Evolutionary conservation across 768 basidiomycete species (phyloP).

Genomic region (Sistotremastrum suecicum): DNA sequence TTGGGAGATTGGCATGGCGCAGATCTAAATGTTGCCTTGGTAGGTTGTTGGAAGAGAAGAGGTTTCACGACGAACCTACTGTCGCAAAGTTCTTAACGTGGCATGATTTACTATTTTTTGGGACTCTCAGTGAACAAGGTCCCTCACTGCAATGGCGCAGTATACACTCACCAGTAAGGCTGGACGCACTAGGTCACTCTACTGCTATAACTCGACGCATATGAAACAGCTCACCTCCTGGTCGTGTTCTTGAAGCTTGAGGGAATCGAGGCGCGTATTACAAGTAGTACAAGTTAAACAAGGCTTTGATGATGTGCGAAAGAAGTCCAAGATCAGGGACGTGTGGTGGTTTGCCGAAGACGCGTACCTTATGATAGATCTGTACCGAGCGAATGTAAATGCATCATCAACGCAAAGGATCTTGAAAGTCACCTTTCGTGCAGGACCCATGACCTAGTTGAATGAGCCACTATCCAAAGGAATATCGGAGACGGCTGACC

Average conservation of each 20-base stretch:
- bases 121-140: background rate
- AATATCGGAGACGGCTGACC: slow-evolving; percentile 24
- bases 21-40: slow-evolving; percentile 28
- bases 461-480: slow-evolving; percentile 4
- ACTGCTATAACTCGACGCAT: background rate
- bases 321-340: slow-evolving; percentile 3
- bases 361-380: slow-evolving; percentile 65
- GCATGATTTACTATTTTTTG: slow-evolving; percentile 55
- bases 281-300: slow-evolving; percentile 71
- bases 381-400: slow-evolving; percentile 14
- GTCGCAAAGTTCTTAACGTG: slow-evolving; percentile 73
- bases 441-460: slow-evolving; percentile 67
- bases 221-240: slow-evolving; percentile 43
- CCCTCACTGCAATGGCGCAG: background rate
- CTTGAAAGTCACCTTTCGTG: slow-evolving; percentile 52
- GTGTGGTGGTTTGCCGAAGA: slow-evolving; percentile 1
- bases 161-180: slow-evolving; percentile 29
- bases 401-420: slow-evolving; percentile 1
- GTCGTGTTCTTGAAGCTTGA: slow-evolving; percentile 69
- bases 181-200: slow-evolving; percentile 6
- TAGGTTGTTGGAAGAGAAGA: too few species aligned
- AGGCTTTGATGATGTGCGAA: slow-evolving; percentile 30
- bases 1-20: slow-evolving; percentile 54
- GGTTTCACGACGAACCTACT: slow-evolving; percentile 3
- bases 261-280: slow-evolving; percentile 65